These are phyloP conservation scores for Aspergillus pseudoterreus DNA, from an alignment of 2,329 filamentous ascomycete species.

Conservation along the genomic window DNA sequence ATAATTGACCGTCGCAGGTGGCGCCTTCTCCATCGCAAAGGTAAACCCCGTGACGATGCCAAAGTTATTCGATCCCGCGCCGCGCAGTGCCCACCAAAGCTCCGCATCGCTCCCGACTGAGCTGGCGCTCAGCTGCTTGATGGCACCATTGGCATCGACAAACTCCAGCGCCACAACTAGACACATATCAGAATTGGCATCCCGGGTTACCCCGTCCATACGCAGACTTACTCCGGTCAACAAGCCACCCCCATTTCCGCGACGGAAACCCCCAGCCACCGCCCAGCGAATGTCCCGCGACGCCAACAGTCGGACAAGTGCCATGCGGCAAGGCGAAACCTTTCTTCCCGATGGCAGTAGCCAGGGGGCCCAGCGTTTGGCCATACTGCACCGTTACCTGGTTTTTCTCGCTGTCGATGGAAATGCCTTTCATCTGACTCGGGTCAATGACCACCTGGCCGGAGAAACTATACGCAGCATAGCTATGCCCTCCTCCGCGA, in stretches of 20 bases:
- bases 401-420: neutral
- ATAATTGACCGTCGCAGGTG: constrained; percentile 4
- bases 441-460: constrained; percentile 5
- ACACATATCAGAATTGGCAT: neutral
- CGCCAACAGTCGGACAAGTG: constrained; percentile 4
- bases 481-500: constrained; percentile 7
- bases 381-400: constrained; percentile 2
- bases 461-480: constrained; percentile 6
- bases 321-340: constrained; percentile 7
- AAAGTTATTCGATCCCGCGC: constrained; percentile 8
- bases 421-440: constrained; percentile 2
- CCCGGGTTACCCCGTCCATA: no score
- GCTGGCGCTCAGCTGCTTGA: neutral
- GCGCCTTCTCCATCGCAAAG: constrained; percentile 3
- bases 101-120: constrained; percentile 2
- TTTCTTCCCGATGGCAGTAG: constrained; percentile 1
- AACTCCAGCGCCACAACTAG: constrained; percentile 5
- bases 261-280: constrained; percentile 6
- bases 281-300: constrained; percentile 5
- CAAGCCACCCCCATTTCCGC: constrained; percentile 8
- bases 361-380: constrained; percentile 2
- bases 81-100: constrained; percentile 8
- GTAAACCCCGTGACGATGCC: constrained; percentile 6
- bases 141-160: constrained; percentile 1
- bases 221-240: constrained; percentile 4